Percentiles rank a stretch among this genome's conserved stretches.
phyloP scores from a whole-genome alignment of 108 stramenopile species.

The Fragilaria radians region DNA sequence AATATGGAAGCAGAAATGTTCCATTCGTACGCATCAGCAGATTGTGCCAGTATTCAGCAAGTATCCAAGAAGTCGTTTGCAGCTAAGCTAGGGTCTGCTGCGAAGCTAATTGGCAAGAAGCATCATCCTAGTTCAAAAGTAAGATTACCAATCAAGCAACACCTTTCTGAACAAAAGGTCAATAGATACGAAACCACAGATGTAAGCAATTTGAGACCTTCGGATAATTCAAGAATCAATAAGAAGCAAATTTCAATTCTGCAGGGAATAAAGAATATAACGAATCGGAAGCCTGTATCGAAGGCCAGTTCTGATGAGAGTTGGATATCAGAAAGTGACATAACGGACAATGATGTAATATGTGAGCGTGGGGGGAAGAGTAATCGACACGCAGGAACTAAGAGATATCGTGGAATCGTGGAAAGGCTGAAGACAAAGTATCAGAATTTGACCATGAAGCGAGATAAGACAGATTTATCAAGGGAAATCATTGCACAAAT shows the following conservation, averaged over 20 bases:
- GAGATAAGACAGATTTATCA: constrained; percentile 35
- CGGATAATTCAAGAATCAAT: no score
- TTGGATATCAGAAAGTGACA: constrained; percentile 1
- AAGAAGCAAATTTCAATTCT: background rate
- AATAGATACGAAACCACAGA: no score
- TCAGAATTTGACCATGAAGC: constrained; percentile 18
- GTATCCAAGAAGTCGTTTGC: no score
- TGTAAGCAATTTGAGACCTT: no score
- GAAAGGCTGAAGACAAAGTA: constrained; percentile 29
- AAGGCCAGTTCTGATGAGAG: background rate
- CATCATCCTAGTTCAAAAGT: no score
- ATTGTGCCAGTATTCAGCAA: no score
- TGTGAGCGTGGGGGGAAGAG: constrained; percentile 34
- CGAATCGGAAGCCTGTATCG: background rate
- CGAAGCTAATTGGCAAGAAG: no score
- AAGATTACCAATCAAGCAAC: no score
- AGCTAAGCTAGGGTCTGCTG: no score
- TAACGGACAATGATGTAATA: constrained; percentile 26
- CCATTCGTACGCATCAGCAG: no score
- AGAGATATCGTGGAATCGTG: constrained; percentile 31
- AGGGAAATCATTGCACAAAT: background rate
- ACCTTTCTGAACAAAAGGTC: no score
- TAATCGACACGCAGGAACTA: constrained; percentile 43
- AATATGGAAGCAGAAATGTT: no score
- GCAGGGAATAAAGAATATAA: background rate